Evolutionary conservation across 192 early-diverging fungal genomes (phyloP).

Genomic region (Funneliformis mosseae): DNA sequence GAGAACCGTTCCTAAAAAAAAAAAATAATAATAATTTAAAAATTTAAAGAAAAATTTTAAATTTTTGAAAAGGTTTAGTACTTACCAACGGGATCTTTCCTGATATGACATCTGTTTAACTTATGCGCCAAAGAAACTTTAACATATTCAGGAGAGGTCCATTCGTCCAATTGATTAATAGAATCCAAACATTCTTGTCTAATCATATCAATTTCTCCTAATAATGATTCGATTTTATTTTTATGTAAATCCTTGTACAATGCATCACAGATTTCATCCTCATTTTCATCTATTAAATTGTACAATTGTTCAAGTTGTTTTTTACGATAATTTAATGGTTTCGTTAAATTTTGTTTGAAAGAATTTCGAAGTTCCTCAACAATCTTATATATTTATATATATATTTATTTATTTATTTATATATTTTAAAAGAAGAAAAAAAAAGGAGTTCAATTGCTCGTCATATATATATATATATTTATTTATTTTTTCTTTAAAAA

Average conservation of each 20-base stretch:
- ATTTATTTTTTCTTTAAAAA: neutral
- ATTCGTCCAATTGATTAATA: constrained; percentile 63
- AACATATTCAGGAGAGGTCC: constrained; percentile 53
- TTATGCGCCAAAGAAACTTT: constrained; percentile 45
- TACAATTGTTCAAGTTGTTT: constrained; percentile 67
- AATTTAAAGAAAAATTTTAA: neutral
- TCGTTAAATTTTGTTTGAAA: constrained; percentile 46
- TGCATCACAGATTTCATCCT: constrained; percentile 55
- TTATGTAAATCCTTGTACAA: constrained; percentile 62
- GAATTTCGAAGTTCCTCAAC: constrained; percentile 42
- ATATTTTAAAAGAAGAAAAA: neutral
- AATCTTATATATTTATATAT: too few species aligned
- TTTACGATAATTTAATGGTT: constrained; percentile 52
- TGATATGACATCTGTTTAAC: constrained; percentile 54
- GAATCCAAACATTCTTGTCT: constrained; percentile 50
- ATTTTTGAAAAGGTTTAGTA: neutral
- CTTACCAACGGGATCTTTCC: constrained; percentile 75
- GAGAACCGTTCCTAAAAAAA: constrained; percentile 36
- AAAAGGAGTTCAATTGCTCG: too few species aligned
- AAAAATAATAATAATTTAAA: neutral
- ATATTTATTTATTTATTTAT: too few species aligned
- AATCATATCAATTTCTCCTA: constrained; percentile 57
- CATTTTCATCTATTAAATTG: constrained; percentile 61
- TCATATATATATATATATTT: too few species aligned
- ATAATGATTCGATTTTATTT: constrained; percentile 52